phyloP scores from a whole-genome alignment of 2,329 filamentous ascomycete species.

The Canariomyces notabilis region DNA sequence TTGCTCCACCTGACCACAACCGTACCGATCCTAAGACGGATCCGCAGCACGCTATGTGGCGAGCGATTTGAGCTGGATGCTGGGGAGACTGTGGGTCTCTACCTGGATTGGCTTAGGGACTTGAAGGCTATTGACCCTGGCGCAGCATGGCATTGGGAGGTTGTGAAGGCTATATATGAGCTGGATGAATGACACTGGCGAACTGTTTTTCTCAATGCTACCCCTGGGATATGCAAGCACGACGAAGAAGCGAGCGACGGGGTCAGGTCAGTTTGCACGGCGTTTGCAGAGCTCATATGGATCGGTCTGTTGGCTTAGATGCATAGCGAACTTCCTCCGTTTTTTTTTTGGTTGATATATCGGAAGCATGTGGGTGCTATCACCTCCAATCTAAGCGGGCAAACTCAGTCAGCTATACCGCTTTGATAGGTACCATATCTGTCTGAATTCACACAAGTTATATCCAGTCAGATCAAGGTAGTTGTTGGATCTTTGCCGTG shows the following conservation, averaged over 20 bases:
- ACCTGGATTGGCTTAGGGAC: conserved; percentile 57
- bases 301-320: background rate
- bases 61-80: conserved; percentile 46
- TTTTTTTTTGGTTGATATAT: no score
- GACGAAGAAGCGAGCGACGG: background rate
- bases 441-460: no score
- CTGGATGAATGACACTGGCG: conserved; percentile 33
- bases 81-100: conserved; percentile 44
- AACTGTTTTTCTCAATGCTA: background rate
- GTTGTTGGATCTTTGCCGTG: no score
- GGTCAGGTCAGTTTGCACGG: background rate
- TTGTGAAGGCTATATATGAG: conserved; percentile 44
- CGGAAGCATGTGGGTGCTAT: no score
- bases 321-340: background rate
- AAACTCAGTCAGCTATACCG: no score
- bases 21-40: conserved; percentile 44
- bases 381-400: no score
- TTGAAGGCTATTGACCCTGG: conserved; percentile 50
- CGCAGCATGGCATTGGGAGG: conserved; percentile 52
- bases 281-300: background rate
- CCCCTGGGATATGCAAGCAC: background rate
- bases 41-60: conserved; percentile 45
- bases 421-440: no score
- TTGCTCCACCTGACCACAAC: conserved; percentile 51
- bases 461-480: no score